Percentiles rank a stretch among this genome's conserved stretches.
phyloP scores from a whole-genome alignment of 352 stramenopile species.

The Globisporangium lucens region DNA sequence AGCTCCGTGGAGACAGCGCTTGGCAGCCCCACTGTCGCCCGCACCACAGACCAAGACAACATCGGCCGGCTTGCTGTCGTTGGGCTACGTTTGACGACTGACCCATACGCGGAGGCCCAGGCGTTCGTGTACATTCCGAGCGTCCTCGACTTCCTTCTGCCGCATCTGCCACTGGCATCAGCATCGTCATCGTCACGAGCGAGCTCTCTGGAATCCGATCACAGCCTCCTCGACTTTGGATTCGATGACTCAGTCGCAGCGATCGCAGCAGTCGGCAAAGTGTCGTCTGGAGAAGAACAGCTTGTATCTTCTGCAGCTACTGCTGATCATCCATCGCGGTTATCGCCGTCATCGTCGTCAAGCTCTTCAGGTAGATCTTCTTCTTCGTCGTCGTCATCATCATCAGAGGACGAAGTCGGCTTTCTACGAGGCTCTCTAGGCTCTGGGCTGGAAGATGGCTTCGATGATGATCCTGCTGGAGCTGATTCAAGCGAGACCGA shows the following conservation, averaged over 20 bases:
- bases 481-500: neutral
- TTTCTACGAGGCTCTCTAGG: neutral
- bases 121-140: constrained; percentile 8
- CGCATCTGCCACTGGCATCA: neutral
- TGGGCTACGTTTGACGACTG: neutral
- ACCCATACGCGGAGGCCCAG: neutral
- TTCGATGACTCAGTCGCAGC: neutral
- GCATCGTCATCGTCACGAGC: neutral
- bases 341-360: neutral
- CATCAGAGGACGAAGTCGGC: neutral
- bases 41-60: neutral
- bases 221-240: neutral
- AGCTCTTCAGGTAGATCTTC: neutral
- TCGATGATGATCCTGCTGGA: neutral
- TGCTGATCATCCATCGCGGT: neutral
- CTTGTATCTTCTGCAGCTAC: neutral
- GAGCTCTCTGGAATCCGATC: neutral
- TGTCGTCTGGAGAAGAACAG: neutral
- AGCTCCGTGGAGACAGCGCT: neutral
- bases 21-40: constrained; percentile 1
- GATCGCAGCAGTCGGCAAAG: neutral
- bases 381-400: neutral
- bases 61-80: neutral
- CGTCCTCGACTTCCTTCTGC: constrained; percentile 4
- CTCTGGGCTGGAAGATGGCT: neutral